These are phyloP conservation scores for Xylaria sp. DNA, from an alignment of 2,329 filamentous ascomycete genomes.

Conservation along the genomic window DNA sequence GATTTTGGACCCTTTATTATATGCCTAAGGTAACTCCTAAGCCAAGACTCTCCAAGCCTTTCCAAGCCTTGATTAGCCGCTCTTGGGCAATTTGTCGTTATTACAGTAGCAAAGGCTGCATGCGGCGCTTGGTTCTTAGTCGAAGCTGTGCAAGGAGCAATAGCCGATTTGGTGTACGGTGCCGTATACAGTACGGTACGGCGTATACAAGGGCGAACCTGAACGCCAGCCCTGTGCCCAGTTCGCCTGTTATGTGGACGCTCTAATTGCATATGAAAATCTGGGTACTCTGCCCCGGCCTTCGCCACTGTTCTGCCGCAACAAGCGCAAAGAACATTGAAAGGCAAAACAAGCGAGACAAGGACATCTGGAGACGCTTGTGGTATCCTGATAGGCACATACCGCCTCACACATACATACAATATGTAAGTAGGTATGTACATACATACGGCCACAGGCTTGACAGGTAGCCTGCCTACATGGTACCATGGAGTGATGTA, in stretches of 20 bases:
- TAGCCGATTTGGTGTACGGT: constrained; percentile 8
- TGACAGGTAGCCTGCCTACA: constrained; percentile 1
- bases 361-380: no score
- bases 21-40: constrained; percentile 9
- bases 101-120: constrained; percentile 34
- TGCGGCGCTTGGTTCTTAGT: constrained; percentile 32
- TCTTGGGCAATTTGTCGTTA: constrained; percentile 34
- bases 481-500: no score
- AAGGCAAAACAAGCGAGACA: no score
- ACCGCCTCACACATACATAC: background rate
- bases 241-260: constrained; percentile 14
- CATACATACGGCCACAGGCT: no score
- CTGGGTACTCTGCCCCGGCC: background rate
- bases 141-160: constrained; percentile 10
- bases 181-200: background rate
- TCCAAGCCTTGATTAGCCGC: constrained; percentile 35
- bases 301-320: constrained; percentile 20
- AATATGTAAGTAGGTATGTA: background rate
- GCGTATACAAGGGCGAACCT: background rate
- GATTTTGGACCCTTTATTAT: constrained; percentile 28
- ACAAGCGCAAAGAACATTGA: constrained; percentile 20
- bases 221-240: constrained; percentile 16
- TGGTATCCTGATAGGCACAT: constrained; percentile 16
- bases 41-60: constrained; percentile 26
- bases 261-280: constrained; percentile 14